Evolutionary conservation across 495 filamentous ascomycete genomes (phyloP), one percentile per base, ranked within the genome.

Genomic region (Neurospora sp.): DNA sequence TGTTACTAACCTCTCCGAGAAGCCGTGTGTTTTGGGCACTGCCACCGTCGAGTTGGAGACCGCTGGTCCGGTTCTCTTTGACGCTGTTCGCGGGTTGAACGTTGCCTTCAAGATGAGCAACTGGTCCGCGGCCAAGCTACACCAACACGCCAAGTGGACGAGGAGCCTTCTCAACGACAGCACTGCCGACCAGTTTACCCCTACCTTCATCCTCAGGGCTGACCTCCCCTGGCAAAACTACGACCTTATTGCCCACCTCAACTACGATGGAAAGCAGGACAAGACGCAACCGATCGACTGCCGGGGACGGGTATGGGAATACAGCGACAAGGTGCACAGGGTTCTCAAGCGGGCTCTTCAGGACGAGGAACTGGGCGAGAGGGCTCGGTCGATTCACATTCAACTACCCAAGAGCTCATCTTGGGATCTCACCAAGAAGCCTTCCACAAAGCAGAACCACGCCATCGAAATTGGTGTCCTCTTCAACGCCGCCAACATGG

Each of bases 71-170:
- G 72, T 89, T 79, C 66, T 93, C 39, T 91, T 88, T 78, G 96
- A 98, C 80, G 88, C 89, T 3, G 84, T 84, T 39, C 87, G 92
- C 72, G 87, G 89, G 12, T 80, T 94, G 74, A 98, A 99, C 77
- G 74, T 98, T 46, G 85, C 97, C 18, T 98, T 91, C 83, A 98
- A 97, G 78, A 97, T 97, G 93, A 91, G 90, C 0, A 80, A 87
- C 40, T 97, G 92, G 92, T 95, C 94, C 10, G 97, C 97, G 77
- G 79, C 83, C 7, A 76, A 89, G 75, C 82, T 91, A 66, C 88
- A 89, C 70, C 88, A 91, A 54, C 93, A 98, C 77, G 93, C 94
- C 16, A 85, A 79, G 62, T 84, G 85, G 71, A 92, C 93, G 0
- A 77, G 96, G 31, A 86, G 84, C n/a, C 89, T 92, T 78, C 86